phyloP scores from a whole-genome alignment of 192 early-diverging fungal genomes.

The Jimgerdemannia lactiflua region DNA sequence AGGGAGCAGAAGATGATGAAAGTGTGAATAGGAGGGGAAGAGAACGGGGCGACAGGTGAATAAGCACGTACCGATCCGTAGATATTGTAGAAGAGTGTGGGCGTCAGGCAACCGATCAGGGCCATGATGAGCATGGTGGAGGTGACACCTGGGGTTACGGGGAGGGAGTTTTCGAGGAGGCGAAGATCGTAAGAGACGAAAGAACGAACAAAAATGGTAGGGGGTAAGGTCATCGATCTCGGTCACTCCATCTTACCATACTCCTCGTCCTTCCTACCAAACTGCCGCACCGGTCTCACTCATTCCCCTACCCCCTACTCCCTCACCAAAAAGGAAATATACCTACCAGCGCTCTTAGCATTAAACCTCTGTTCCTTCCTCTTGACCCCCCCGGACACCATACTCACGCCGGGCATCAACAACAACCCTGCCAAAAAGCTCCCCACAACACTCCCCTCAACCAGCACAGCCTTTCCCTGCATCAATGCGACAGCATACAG shows the following conservation, averaged over 20 bases:
- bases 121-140: slow-evolving; percentile 94
- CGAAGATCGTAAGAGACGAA: not conserved
- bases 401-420: slow-evolving; percentile 89
- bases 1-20: no score
- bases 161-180: no score
- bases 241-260: no score
- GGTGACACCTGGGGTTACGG: slow-evolving; percentile 65
- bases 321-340: not conserved
- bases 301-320: not conserved
- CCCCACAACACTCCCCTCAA: slow-evolving; percentile 92
- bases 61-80: slow-evolving; percentile 54
- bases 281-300: no score
- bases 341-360: slow-evolving; percentile 80
- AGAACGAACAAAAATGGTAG: no score
- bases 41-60: not conserved
- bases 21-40: not conserved
- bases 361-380: slow-evolving; percentile 95
- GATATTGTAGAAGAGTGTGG: slow-evolving; percentile 92
- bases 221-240: no score
- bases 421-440: slow-evolving; percentile 87
- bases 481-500: slow-evolving; percentile 88
- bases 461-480: slow-evolving; percentile 81
- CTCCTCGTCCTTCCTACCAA: no score
- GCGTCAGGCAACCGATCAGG: slow-evolving; percentile 89
- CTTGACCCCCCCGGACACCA: slow-evolving; percentile 90